Evolutionary conservation across 805 yeast genomes (phyloP).

Genomic region (Starmera dryadoides): DNA sequence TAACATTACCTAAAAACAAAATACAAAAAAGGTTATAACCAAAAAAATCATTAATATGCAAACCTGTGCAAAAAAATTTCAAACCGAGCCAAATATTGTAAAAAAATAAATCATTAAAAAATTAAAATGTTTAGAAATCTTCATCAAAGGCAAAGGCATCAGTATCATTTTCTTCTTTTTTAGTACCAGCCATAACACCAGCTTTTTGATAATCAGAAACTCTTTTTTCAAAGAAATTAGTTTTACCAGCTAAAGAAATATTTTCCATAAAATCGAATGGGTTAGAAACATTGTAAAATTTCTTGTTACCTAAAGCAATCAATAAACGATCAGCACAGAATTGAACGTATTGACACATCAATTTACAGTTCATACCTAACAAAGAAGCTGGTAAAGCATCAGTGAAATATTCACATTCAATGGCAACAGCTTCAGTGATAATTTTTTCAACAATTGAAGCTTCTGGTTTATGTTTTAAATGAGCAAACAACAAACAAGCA

Average conservation of each 20-base stretch:
- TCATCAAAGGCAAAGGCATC: slow-evolving; percentile 81
- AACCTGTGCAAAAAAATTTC: no score
- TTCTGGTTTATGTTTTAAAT: slow-evolving; percentile 84
- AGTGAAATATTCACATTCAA: slow-evolving; percentile 90
- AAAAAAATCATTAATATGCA: no score
- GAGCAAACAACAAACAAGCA: slow-evolving; percentile 92
- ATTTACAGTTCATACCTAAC: slow-evolving; percentile 88
- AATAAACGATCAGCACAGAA: slow-evolving; percentile 95
- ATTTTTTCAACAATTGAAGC: slow-evolving; percentile 72
- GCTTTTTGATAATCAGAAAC: slow-evolving; percentile 99
- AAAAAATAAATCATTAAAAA: no score
- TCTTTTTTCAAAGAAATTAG: slow-evolving; percentile 98
- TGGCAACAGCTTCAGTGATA: slow-evolving; percentile 90
- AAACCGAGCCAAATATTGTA: no score
- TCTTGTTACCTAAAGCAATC: slow-evolving; percentile 85
- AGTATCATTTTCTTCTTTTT: slow-evolving; percentile 39
- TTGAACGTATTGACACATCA: slow-evolving; percentile 98
- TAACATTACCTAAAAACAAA: no score
- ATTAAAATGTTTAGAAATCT: slow-evolving; percentile 56
- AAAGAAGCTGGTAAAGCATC: slow-evolving; percentile 92
- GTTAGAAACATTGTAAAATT: slow-evolving; percentile 78
- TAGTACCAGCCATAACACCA: slow-evolving; percentile 87
- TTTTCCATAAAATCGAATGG: slow-evolving; percentile 99
- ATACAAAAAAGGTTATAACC: no score
- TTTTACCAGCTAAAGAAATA: slow-evolving; percentile 96